phyloP scores from a whole-genome alignment of 306 rosid genomes.

The Pyrus communis region DNA sequence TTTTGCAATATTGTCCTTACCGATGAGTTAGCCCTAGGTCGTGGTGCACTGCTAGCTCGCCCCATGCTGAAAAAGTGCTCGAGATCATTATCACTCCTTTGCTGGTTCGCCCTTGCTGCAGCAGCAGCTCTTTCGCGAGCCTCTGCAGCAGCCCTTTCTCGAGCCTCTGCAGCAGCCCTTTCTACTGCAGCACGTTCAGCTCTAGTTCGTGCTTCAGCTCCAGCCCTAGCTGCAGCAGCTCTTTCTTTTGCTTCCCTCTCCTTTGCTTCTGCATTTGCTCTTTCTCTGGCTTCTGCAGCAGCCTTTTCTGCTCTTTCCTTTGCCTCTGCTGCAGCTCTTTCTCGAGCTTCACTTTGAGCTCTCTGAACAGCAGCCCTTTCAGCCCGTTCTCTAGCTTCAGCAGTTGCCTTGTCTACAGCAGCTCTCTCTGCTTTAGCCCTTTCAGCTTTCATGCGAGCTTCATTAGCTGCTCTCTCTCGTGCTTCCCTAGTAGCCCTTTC shows the following conservation, averaged over 20 bases:
- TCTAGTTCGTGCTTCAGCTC: conserved; percentile 72
- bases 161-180: conserved; percentile 77
- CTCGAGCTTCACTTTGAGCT: conserved; percentile 95
- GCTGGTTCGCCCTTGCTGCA: conserved; percentile 68
- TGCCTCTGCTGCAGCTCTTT: conserved; percentile 90
- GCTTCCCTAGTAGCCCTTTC: conserved; percentile 99
- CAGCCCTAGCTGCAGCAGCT: conserved; percentile 27
- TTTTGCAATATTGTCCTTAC: conserved; percentile 45
- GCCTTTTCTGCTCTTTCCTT: conserved; percentile 83
- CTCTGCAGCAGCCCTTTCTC: conserved; percentile 80
- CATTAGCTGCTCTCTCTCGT: conserved; percentile 89
- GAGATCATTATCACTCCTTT: conserved; percentile 70
- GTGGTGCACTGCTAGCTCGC: conserved; percentile 80
- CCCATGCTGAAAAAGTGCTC: conserved; percentile 75
- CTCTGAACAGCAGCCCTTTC: conserved; percentile 97
- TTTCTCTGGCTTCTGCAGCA: conserved; percentile 75
- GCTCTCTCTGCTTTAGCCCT: conserved; percentile 71
- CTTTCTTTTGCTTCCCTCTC: conserved; percentile 40
- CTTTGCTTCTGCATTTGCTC: conserved; percentile 48
- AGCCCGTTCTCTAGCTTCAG: conserved; percentile 94
- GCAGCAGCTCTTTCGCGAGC: conserved; percentile 88
- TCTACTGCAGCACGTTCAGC: conserved; percentile 79
- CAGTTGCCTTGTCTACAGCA: conserved; percentile 74
- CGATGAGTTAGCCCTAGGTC: conserved; percentile 67
- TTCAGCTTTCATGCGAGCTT: conserved; percentile 77